Evolutionary conservation across 2,329 filamentous ascomycete species (phyloP), one percentile per base, ranked within the genome.

Genomic region (Fonsecaea multimorphosa): DNA sequence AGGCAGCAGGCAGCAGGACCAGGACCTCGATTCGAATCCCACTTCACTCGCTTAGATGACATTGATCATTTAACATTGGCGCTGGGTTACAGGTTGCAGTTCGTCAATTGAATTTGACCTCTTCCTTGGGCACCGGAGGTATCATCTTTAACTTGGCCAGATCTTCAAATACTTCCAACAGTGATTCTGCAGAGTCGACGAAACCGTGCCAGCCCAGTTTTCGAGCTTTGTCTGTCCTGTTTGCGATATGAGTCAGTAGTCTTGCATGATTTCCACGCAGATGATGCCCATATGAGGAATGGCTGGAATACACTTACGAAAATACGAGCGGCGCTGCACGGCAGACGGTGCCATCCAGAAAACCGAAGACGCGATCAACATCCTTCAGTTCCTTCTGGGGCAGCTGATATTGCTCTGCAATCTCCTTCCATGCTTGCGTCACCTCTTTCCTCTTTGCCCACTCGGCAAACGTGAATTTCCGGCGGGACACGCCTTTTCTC

Each of bases 401-500:
- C 11, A 85, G 71, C 1, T 75, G 71, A 66, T 85, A 70, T 70
- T 79, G 73, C 58, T 75, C 61, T 16, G 77, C 76, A 14, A 85
- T 74, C 65, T 81, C 78, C 36, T 73, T 74, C 83, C 83, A 85
- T 0, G 80, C 79, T 16, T 77, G 69, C 46, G 78, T 72, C 1
- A 84, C 81, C 31, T 80, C 78, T 0, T 74, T 70, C 51, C 77
- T 72, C 58, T 78, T 75, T 0, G 82, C 80, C 83, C 83, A 85
- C 22, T 80, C 74, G 0, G 76, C 73, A 0, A 85, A 71, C 1
- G 73, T 78, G 69, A 82, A 84, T 1, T 73, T 76, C 9, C 76
- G 76, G 0, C 78, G 75, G 7, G 78, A 72, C 3, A 73, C 78
- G 6, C 72, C 74, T 9, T 77, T 76, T 0, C 80, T 79, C 0